Conservation (phyloP, 495 filamentous ascomycete species). For the Aspergillus wentii region DNA sequence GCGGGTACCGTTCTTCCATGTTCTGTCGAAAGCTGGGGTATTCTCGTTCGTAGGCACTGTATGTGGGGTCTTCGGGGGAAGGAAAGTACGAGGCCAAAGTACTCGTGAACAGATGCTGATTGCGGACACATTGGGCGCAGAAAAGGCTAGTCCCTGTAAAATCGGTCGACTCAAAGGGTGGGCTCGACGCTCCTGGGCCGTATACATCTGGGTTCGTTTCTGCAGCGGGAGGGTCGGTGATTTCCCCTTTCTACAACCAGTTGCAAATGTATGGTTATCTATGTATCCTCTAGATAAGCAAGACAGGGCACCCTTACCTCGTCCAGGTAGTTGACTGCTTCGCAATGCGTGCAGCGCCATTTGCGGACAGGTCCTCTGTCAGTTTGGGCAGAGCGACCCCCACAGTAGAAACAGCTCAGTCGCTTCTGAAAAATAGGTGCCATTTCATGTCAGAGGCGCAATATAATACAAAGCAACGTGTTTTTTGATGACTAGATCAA, state of each 20-base stretch:
- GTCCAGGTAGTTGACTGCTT: conserved; percentile 80
- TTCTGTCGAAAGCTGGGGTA: conserved; percentile 57
- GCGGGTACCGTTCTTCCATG: conserved; percentile 75
- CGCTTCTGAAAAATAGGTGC: conserved; percentile 40
- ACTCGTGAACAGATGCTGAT: conserved; percentile 70
- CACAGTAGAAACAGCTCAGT: conserved; percentile 76
- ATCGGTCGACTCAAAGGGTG: conserved; percentile 26
- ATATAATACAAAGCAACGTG: too few species aligned
- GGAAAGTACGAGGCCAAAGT: conserved; percentile 68
- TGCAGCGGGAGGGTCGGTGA: conserved; percentile 76
- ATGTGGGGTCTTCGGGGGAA: conserved; percentile 57
- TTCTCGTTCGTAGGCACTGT: conserved; percentile 50
- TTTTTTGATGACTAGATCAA: not conserved
- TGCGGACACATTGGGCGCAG: conserved; percentile 72
- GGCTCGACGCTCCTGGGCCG: conserved; percentile 21
- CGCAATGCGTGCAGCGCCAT: conserved; percentile 70
- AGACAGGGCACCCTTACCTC: conserved; percentile 31
- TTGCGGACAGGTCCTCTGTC: conserved; percentile 47
- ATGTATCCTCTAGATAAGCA: conserved; percentile 3
- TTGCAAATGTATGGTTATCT: conserved; percentile 1
- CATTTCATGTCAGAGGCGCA: conserved; percentile 32
- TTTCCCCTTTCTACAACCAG: conserved; percentile 63
- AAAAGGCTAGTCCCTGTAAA: conserved; percentile 53
- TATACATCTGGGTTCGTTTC: conserved; percentile 30
- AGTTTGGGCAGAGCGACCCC: conserved; percentile 50